Percentiles rank a stretch among this genome's conserved stretches.
phyloP scores from a whole-genome alignment of 257 asterid species.

The Solanum virginianum region DNA sequence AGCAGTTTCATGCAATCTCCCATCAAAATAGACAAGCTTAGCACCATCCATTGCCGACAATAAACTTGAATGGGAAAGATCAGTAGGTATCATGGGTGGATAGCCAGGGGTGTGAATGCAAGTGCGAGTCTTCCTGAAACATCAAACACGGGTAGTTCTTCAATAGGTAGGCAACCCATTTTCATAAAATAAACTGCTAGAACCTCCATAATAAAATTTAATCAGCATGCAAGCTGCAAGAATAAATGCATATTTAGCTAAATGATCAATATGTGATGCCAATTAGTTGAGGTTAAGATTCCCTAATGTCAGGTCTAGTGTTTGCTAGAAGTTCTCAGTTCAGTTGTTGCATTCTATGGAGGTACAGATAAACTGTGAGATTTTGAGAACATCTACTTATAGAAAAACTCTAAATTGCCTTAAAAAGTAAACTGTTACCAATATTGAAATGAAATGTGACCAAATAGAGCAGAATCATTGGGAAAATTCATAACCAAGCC shows the following conservation, averaged over 20 bases:
- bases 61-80: conserved; percentile 52
- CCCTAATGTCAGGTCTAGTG: neutral
- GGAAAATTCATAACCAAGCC: neutral
- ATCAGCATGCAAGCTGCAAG: neutral
- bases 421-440: neutral
- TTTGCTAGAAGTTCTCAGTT: neutral
- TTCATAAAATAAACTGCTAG: neutral
- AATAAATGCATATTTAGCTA: neutral
- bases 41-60: conserved; percentile 58
- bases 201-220: neutral
- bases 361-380: neutral
- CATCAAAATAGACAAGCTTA: conserved; percentile 70
- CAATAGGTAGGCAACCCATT: neutral
- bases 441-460: neutral
- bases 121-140: conserved; percentile 86
- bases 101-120: conserved; percentile 94
- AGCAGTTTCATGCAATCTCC: conserved; percentile 80
- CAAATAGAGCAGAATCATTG: neutral
- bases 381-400: neutral
- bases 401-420: neutral
- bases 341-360: neutral
- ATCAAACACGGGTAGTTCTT: neutral
- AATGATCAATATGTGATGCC: neutral
- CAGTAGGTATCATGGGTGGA: conserved; percentile 88
- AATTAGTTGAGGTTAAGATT: neutral